Percentiles rank a stretch among this genome's conserved stretches.
Evolutionary conservation across 495 filamentous ascomycete species (phyloP).

Genomic region (Penicillium arizonense): DNA sequence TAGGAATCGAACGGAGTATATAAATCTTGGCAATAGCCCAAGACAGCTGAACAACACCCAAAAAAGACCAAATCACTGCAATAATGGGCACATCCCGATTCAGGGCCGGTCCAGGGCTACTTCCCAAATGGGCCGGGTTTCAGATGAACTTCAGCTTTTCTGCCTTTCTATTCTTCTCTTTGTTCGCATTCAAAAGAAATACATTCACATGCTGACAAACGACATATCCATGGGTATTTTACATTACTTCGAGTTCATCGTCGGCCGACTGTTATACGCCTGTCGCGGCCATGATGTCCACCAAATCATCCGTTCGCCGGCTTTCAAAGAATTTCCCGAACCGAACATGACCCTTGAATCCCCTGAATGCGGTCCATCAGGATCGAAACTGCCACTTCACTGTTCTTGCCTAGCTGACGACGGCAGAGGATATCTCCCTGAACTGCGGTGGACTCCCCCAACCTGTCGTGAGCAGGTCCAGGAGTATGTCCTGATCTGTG

Average conservation of each 20-base stretch:
- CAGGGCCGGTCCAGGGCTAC: constrained; percentile 22
- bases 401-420: constrained; percentile 37
- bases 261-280: constrained; percentile 22
- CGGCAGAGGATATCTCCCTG: constrained; percentile 36
- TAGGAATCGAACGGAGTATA: too few species aligned
- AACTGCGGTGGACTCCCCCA: constrained; percentile 37
- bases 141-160: background rate
- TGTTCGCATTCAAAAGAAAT: background rate
- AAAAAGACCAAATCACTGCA: too few species aligned
- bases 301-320: constrained; percentile 22
- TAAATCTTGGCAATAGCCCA: too few species aligned
- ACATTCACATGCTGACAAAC: background rate
- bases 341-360: constrained; percentile 44
- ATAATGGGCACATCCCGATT: constrained; percentile 15
- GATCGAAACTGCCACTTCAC: constrained; percentile 30
- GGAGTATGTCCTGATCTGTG: constrained; percentile 49
- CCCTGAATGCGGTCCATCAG: constrained; percentile 36
- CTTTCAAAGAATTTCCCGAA: constrained; percentile 29
- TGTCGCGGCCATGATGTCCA: constrained; percentile 29
- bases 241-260: constrained; percentile 20
- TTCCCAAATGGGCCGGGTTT: background rate
- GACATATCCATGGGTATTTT: constrained; percentile 13
- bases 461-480: constrained; percentile 23
- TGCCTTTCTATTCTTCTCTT: background rate
- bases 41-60: too few species aligned